phyloP scores from a whole-genome alignment of 169 alveolate genomes.

The Plasmodium gonderi region DNA sequence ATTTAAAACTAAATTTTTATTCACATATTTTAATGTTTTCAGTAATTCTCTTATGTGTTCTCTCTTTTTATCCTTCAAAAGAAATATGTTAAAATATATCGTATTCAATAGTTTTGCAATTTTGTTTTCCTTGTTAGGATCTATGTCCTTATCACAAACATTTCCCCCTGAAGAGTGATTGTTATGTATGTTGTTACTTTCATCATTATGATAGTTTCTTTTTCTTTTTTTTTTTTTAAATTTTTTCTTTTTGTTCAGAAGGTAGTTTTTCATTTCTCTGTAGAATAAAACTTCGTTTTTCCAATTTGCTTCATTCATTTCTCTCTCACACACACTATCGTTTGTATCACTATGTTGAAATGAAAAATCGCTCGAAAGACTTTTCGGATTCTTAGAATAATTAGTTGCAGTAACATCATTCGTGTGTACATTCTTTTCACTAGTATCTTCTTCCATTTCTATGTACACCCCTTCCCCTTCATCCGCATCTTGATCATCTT shows the following conservation, averaged over 20 bases:
- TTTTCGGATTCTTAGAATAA: not conserved
- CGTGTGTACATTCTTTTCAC: not conserved
- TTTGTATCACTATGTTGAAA: not conserved
- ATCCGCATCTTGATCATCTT: slow-evolving; percentile 17
- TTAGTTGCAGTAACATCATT: not conserved
- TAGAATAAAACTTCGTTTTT: slow-evolving; percentile 15
- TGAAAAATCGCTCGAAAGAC: not conserved
- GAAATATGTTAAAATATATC: slow-evolving; percentile 45
- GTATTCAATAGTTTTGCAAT: slow-evolving; percentile 27
- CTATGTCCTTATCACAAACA: not conserved
- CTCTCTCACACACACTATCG: not conserved
- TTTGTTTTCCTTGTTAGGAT: not conserved
- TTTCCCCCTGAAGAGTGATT: not conserved
- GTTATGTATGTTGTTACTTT: not conserved
- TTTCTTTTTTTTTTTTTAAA: not conserved
- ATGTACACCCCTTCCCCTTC: slow-evolving; percentile 21
- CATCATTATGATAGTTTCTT: not conserved
- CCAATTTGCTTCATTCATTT: not conserved
- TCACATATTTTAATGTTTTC: slow-evolving; percentile 34
- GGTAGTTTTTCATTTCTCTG: slow-evolving; percentile 19
- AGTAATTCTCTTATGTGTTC: slow-evolving; percentile 38
- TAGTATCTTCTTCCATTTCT: slow-evolving; percentile 12
- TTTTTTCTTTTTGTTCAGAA: slow-evolving; percentile 8
- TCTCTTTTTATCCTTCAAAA: slow-evolving; percentile 38
- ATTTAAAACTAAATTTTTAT: slow-evolving; percentile 18